Percentiles rank a stretch among this genome's conserved stretches.
Evolutionary conservation across 73 alveolate species (phyloP).

Genomic region (Paramecium biaurelia): DNA sequence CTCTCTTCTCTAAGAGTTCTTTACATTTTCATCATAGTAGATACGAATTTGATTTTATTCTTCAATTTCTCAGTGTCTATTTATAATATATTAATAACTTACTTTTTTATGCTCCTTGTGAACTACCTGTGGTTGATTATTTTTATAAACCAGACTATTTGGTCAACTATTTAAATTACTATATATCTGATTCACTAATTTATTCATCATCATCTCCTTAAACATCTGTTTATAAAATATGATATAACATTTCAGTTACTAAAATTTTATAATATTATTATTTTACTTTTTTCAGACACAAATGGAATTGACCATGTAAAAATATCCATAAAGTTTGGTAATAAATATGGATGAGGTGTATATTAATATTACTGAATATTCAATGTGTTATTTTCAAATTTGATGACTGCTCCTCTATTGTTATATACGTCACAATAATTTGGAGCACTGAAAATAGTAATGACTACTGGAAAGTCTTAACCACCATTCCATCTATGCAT

Average conservation of each 20-base stretch:
- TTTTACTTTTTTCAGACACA: conserved; percentile 78
- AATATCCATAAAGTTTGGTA: conserved; percentile 89
- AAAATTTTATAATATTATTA: background rate
- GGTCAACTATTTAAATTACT: conserved; percentile 34
- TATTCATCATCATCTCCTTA: conserved; percentile 56
- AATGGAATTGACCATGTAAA: conserved; percentile 92
- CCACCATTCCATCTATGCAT: conserved; percentile 95
- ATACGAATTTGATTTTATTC: conserved; percentile 59
- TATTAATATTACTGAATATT: conserved; percentile 90
- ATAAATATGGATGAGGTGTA: conserved; percentile 90
- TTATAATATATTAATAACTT: background rate
- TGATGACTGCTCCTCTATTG: conserved; percentile 92
- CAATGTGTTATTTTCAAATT: conserved; percentile 83
- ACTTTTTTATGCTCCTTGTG: background rate
- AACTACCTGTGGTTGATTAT: background rate
- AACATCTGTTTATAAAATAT: conserved; percentile 59
- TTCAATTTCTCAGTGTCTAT: conserved; percentile 54
- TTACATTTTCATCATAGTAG: conserved; percentile 63
- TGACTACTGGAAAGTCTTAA: conserved; percentile 90
- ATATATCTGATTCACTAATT: conserved; percentile 25
- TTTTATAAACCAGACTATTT: background rate
- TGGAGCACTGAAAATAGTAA: conserved; percentile 94
- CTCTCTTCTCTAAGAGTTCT: conserved; percentile 73
- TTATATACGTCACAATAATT: conserved; percentile 95
- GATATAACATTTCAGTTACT: conserved; percentile 82